Evolutionary conservation across 768 basidiomycete genomes (phyloP).

Genomic region (Tylopilus rubrobrunneus): DNA sequence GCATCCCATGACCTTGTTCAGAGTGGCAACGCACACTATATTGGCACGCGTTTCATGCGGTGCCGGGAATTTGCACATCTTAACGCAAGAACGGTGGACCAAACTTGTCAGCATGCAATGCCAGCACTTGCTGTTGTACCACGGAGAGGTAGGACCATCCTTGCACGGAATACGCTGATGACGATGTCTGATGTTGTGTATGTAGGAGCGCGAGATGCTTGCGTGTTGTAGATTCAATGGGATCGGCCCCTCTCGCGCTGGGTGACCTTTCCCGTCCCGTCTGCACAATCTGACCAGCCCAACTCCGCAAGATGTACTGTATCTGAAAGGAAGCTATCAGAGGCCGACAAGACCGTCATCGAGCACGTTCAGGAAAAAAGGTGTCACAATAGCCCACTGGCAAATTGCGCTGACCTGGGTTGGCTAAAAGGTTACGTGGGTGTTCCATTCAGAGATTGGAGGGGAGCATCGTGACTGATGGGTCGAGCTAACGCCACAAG

Average conservation of each 20-base stretch:
- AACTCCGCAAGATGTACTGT: not conserved
- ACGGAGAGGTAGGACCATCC: conserved; percentile 22
- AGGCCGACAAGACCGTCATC: not conserved
- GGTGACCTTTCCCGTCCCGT: not conserved
- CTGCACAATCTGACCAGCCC: not conserved
- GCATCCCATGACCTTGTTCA: conserved; percentile 50
- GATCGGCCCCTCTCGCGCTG: conserved; percentile 20
- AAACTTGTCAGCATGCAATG: conserved; percentile 55
- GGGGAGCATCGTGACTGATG: conserved; percentile 24
- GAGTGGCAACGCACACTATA: conserved; percentile 47
- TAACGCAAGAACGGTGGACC: conserved; percentile 46
- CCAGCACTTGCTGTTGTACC: conserved; percentile 41
- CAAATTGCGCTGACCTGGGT: conserved; percentile 44
- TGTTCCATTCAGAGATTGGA: conserved; percentile 28
- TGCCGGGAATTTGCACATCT: conserved; percentile 41
- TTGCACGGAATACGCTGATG: not conserved
- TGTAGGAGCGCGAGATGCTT: conserved; percentile 41
- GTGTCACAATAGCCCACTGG: conserved; percentile 42
- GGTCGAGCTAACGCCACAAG: conserved; percentile 25
- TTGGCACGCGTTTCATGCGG: too few relatives aligned
- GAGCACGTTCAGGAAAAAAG: conserved; percentile 33
- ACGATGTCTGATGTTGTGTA: not conserved
- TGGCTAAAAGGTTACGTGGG: conserved; percentile 39
- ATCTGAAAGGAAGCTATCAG: not conserved
- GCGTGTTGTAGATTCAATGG: conserved; percentile 45